A percentile compares a stretch with the other conserved stretches of the same genome.
phyloP scores from a whole-genome alignment of 2,329 filamentous ascomycete species.

The Calonectria henricotiae region DNA sequence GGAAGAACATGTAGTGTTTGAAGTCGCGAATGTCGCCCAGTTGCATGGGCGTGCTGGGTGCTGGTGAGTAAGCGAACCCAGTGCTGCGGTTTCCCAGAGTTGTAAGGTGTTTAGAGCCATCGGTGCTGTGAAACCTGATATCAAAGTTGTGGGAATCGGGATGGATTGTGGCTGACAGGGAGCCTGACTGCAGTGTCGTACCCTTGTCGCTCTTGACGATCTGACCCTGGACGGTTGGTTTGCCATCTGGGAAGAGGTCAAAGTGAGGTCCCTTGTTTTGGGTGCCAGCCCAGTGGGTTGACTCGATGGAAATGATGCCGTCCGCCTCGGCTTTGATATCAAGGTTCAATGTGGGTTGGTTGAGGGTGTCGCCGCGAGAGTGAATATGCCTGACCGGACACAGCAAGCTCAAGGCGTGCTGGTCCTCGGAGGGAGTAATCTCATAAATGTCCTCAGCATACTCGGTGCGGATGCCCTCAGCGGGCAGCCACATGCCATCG shows the following conservation, averaged over 20 bases:
- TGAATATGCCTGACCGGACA: constrained; percentile 71
- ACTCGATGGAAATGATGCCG: constrained; percentile 61
- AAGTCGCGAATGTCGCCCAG: constrained; percentile 61
- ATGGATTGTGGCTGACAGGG: constrained; percentile 57
- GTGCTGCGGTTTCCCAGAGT: constrained; percentile 60
- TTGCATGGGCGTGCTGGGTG: constrained; percentile 57
- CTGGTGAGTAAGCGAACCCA: constrained; percentile 59
- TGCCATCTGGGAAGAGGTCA: constrained; percentile 59
- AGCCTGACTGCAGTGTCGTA: constrained; percentile 58
- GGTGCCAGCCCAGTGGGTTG: constrained; percentile 60
- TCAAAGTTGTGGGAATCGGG: constrained; percentile 59
- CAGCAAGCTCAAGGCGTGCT: constrained; percentile 68
- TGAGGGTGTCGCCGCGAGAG: constrained; percentile 71
- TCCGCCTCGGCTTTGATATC: constrained; percentile 59
- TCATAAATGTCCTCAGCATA: constrained; percentile 78
- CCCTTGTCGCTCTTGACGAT: constrained; percentile 56
- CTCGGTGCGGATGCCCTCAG: constrained; percentile 73
- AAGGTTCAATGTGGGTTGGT: constrained; percentile 68
- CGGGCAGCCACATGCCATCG: constrained; percentile 74
- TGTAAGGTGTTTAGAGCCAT: constrained; percentile 59
- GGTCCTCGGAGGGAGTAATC: constrained; percentile 63
- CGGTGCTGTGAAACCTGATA: constrained; percentile 59
- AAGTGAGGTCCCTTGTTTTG: constrained; percentile 59
- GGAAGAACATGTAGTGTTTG: constrained; percentile 72
- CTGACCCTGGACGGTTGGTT: constrained; percentile 52